These are phyloP conservation scores for Eragrostis nindensis DNA, from an alignment of 176 grass and related monocot genomes.

Conservation along the genomic window DNA sequence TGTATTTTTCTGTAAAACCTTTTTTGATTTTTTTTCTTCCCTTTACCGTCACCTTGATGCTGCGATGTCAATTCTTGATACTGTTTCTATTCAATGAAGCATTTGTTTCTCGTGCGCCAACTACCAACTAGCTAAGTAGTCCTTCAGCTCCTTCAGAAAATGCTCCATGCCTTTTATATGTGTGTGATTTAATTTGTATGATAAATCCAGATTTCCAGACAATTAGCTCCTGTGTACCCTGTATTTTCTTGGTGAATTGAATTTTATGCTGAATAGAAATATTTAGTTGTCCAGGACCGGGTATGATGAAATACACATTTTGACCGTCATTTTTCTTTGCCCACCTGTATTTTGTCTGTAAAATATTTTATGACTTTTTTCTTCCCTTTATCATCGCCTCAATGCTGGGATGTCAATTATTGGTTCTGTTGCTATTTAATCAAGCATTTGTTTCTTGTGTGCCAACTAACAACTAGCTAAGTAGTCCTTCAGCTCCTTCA, in stretches of 20 bases:
- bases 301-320: not conserved
- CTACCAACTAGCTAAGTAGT: conserved; percentile 14
- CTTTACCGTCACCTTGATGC: not conserved
- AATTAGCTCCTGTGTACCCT: not conserved
- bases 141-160: not conserved
- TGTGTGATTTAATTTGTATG: not conserved
- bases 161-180: conserved; percentile 28
- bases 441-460: conserved; percentile 18
- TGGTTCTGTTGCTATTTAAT: not conserved
- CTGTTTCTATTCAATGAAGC: conserved; percentile 10
- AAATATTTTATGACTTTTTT: not conserved
- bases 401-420: not conserved
- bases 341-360: not conserved
- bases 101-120: conserved; percentile 27
- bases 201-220: not conserved
- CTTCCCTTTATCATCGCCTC: not conserved
- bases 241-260: not conserved
- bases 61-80: not conserved
- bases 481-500: not conserved
- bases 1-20: not conserved
- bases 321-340: not conserved
- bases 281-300: conserved; percentile 21
- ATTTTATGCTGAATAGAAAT: not conserved
- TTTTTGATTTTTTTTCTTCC: not conserved
- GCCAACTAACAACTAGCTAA: conserved; percentile 31